These are phyloP conservation scores for Fusarium succisae DNA, from an alignment of 2,329 filamentous ascomycete species.

Conservation along the genomic window DNA sequence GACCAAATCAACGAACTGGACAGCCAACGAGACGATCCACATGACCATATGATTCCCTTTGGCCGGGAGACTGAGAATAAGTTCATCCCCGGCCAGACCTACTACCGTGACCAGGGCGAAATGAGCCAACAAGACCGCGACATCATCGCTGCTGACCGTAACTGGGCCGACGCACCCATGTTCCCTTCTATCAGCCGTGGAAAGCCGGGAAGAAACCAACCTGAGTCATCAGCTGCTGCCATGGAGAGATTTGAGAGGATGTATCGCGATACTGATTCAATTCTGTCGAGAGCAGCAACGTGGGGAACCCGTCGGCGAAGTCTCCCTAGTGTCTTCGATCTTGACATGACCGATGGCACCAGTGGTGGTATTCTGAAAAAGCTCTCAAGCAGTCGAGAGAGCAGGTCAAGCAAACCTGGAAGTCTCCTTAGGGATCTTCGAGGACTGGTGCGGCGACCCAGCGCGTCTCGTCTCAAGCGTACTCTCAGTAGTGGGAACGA, in stretches of 20 bases:
- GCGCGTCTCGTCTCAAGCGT: constrained; percentile 58
- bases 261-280: constrained; percentile 65
- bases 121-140: constrained; percentile 59
- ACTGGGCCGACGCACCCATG: constrained; percentile 61
- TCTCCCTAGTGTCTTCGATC: constrained; percentile 66
- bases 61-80: constrained; percentile 62
- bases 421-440: constrained; percentile 59
- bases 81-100: constrained; percentile 59
- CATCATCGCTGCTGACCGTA: constrained; percentile 58
- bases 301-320: constrained; percentile 75
- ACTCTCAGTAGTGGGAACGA: constrained; percentile 52
- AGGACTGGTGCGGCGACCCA: constrained; percentile 61
- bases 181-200: constrained; percentile 55
- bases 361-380: constrained; percentile 71
- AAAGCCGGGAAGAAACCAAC: constrained; percentile 52
- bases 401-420: constrained; percentile 57
- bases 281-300: constrained; percentile 71
- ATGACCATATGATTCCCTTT: constrained; percentile 54
- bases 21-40: constrained; percentile 38
- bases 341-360: constrained; percentile 64
- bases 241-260: constrained; percentile 63
- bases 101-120: constrained; percentile 54
- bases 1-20: constrained; percentile 37
- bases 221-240: constrained; percentile 61
- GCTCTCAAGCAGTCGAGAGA: constrained; percentile 62